A percentile compares a stretch with the other conserved stretches of the same genome.
Conservation (phyloP, 2,329 filamentous ascomycete species). For the Beauveria sp. region DNA sequence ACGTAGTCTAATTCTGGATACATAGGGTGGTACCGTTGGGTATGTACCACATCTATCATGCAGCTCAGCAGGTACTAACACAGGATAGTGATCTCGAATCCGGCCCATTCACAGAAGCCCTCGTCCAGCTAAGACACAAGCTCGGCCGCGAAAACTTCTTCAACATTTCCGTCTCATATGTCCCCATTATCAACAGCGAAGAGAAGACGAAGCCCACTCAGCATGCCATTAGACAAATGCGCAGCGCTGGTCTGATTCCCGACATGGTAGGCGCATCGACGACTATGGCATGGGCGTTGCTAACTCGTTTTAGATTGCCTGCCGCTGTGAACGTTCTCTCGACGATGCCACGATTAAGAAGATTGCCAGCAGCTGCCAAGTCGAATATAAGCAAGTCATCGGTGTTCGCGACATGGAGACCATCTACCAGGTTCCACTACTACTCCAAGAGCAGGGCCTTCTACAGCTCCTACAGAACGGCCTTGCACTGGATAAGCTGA, state of each 20-base stretch:
- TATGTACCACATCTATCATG: slow-evolving; percentile 12
- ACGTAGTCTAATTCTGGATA: slow-evolving; percentile 4
- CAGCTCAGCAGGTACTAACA: not conserved
- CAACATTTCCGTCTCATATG: slow-evolving; percentile 82
- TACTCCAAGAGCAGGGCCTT: slow-evolving; percentile 74
- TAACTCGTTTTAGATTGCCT: slow-evolving; percentile 64
- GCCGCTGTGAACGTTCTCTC: slow-evolving; percentile 75
- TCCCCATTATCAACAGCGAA: slow-evolving; percentile 58
- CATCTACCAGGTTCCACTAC: slow-evolving; percentile 91
- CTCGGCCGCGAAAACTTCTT: slow-evolving; percentile 74
- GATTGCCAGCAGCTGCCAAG: slow-evolving; percentile 83
- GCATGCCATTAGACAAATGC: slow-evolving; percentile 74
- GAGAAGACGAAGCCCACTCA: slow-evolving; percentile 97
- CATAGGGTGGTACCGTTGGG: slow-evolving; percentile 52
- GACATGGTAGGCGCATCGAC: slow-evolving; percentile 47
- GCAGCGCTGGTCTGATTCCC: slow-evolving; percentile 68
- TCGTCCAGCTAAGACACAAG: slow-evolving; percentile 68
- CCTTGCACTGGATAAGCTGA: slow-evolving; percentile 55
- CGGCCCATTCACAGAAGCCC: slow-evolving; percentile 79
- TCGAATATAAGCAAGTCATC: slow-evolving; percentile 77
- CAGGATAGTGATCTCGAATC: slow-evolving; percentile 66
- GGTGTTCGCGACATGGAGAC: slow-evolving; percentile 84
- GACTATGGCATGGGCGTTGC: not conserved
- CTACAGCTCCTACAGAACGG: slow-evolving; percentile 57
- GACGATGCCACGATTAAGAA: slow-evolving; percentile 71